Evolutionary conservation across 2,329 filamentous ascomycete genomes (phyloP).

Genomic region (Hypomyces perniciosus): DNA sequence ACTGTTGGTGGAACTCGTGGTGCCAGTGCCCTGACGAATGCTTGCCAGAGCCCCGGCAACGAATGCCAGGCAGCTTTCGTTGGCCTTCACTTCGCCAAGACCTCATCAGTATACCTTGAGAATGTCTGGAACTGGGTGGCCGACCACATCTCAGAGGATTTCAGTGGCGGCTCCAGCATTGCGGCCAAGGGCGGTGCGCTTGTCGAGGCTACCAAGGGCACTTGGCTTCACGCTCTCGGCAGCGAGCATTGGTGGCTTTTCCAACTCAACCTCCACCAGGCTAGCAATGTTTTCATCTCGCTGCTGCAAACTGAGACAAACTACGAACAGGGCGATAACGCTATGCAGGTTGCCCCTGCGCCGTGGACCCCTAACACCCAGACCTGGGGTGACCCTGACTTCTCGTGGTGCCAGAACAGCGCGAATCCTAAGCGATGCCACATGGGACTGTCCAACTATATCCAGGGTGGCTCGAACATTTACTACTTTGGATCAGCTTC

Average conservation of each 20-base stretch:
- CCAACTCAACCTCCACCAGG: constrained; percentile 47
- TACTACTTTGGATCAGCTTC: constrained; percentile 37
- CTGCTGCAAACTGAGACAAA: constrained; percentile 51
- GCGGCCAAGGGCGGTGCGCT: constrained; percentile 44
- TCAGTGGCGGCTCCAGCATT: constrained; percentile 40
- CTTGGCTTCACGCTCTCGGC: constrained; percentile 42
- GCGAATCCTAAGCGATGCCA: constrained; percentile 29
- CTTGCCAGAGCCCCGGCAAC: constrained; percentile 27
- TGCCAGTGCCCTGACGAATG: constrained; percentile 31
- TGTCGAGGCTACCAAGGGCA: constrained; percentile 41
- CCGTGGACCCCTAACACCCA: constrained; percentile 33
- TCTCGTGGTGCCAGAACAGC: constrained; percentile 31
- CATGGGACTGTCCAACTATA: constrained; percentile 37
- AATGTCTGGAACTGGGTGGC: constrained; percentile 35
- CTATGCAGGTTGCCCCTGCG: constrained; percentile 27
- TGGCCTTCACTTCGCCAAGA: constrained; percentile 42
- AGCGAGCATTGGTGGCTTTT: constrained; percentile 54
- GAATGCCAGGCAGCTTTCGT: constrained; percentile 42
- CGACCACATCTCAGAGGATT: constrained; percentile 44
- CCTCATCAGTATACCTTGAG: constrained; percentile 18
- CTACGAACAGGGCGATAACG: constrained; percentile 29
- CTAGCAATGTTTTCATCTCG: constrained; percentile 44
- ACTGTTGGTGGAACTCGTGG: constrained; percentile 38
- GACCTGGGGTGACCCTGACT: constrained; percentile 38
- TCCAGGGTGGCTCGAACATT: constrained; percentile 36